Evolutionary conservation across 129 eudicot species (phyloP).

Genomic region (Daucus carota): DNA sequence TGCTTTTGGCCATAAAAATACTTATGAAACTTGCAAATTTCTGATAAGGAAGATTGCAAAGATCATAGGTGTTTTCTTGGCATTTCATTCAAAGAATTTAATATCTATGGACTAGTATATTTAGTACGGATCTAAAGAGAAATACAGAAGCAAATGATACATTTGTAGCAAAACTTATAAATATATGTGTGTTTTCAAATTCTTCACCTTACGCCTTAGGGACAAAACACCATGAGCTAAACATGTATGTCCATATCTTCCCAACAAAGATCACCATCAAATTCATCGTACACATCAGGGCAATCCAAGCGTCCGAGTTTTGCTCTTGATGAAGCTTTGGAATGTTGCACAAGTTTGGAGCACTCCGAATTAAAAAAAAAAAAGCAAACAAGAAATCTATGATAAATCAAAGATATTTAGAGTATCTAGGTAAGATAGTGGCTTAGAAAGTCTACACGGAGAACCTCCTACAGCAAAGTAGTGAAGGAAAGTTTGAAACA

Average conservation of each 20-base stretch:
- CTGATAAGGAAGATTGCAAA: no score
- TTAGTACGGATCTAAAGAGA: no score
- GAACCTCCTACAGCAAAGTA: background rate
- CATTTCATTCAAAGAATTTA: no score
- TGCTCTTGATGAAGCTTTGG: background rate
- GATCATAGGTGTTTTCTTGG: no score
- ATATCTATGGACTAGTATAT: no score
- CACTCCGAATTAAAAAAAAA: background rate
- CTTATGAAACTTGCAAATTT: no score
- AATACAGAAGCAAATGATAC: no score
- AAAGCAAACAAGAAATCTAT: background rate
- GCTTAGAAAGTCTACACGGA: background rate
- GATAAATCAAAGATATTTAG: background rate
- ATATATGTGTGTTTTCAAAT: background rate
- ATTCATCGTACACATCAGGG: background rate
- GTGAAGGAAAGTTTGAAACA: no score
- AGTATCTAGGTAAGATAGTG: background rate
- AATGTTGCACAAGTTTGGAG: background rate
- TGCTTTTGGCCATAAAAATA: no score
- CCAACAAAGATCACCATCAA: background rate
- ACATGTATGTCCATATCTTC: background rate
- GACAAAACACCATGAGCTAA: background rate
- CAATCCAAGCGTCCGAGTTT: background rate
- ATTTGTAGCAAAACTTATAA: no score
- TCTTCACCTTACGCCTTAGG: background rate